Conservation (phyloP, 2,329 filamentous ascomycete genomes). For the Alternaria arbusti region DNA sequence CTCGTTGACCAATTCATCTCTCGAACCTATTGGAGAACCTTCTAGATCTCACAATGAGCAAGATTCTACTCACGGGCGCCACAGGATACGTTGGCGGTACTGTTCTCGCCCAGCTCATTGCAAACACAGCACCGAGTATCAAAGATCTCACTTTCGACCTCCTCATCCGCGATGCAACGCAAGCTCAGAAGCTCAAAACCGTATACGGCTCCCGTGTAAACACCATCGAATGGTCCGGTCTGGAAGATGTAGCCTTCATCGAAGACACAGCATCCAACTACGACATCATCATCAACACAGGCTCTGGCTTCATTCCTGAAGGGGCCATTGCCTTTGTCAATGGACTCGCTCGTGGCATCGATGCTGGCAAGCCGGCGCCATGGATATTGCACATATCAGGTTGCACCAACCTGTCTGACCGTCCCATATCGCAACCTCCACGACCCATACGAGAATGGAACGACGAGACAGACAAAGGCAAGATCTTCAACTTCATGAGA, state of each 20-base stretch:
- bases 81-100: constrained; percentile 25
- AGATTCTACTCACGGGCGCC: constrained; percentile 20
- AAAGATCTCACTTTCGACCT: constrained; percentile 15
- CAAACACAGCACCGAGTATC: constrained; percentile 7
- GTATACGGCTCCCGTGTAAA: constrained; percentile 15
- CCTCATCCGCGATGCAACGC: constrained; percentile 14
- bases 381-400: constrained; percentile 25
- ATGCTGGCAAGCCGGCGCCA: constrained; percentile 4
- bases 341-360: constrained; percentile 18
- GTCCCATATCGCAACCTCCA: constrained; percentile 6
- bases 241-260: constrained; percentile 16
- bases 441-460: constrained; percentile 19
- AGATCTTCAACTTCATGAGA: constrained; percentile 17
- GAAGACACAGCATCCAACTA: constrained; percentile 18
- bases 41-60: constrained; percentile 11
- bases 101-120: constrained; percentile 17
- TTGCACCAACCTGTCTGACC: constrained; percentile 20
- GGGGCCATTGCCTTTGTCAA: constrained; percentile 22
- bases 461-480: constrained; percentile 12
- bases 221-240: constrained; percentile 14
- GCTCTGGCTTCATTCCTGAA: constrained; percentile 18
- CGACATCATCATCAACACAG: constrained; percentile 24
- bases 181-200: constrained; percentile 10
- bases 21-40: background rate
- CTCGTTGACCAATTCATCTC: background rate